Base-by-base conservation (phyloP, 75 land plant genomes). In the Cryptomeria japonica region DNA sequence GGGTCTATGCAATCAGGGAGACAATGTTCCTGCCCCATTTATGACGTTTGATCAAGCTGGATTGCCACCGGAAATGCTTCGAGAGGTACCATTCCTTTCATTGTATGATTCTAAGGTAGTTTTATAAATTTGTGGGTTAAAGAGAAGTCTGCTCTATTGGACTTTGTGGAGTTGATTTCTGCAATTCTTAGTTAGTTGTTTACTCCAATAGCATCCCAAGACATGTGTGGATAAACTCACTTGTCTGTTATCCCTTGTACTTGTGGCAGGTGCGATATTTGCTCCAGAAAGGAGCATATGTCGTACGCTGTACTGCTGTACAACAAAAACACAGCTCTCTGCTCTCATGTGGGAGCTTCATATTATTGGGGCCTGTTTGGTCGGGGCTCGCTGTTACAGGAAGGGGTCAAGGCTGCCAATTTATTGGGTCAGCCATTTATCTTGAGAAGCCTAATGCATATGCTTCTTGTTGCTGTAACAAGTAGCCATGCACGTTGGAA, bases 201-300 rank as follows among this genome's bases (percentile, higher is more conserved):
- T 56, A 51, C 72, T 51, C 41, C 38, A 39, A 36, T 85, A 36
- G 31, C 38, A 37, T 56, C 75, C 37, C 37, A 36, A 39, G 58
- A 85, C 75, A 64, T 64, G 72, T 85, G 58, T 85, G 78, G 28
- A 58, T 61, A 49, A 47, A 51, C 86, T 85, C 86, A 51, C 58
- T 58, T 85, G 86, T 51, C 86, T 85, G 86, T 51, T 85, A 51
- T 85, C 86, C 72, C 86, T 88, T 84, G 89, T 87, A 88, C 94
- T 95, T 94, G 94, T 94, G 91, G 91, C 97, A 97, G 99, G 96
- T 96, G 98, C 98, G 99, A 97, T 97, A 94, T 97, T 97, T 95
- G 99, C 99, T 97, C 98, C 98, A 88, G 92, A 92, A 91, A 93
- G 96, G 99, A 97, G 99, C 98, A 87, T 93, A 97, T 97, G 99